Evolutionary conservation across 2,329 filamentous ascomycete genomes (phyloP), one percentile per base, ranked within the genome.

Genomic region (Microsporum ferrugineum): DNA sequence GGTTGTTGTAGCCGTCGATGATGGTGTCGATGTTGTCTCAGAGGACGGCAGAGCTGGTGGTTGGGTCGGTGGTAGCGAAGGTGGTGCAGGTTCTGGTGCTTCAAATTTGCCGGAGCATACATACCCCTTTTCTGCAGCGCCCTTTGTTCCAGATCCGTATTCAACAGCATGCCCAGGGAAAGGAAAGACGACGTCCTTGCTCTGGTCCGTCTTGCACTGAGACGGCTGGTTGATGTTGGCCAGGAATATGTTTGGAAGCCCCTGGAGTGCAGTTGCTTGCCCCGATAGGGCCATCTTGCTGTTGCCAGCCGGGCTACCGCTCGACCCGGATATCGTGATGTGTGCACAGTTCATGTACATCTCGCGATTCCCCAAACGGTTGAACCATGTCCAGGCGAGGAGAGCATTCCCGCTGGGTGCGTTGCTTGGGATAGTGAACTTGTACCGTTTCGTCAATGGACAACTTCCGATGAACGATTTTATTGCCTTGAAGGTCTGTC

Each of bases 321-420:
- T 36, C 5, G 27, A 41, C 12, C 71, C 71, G 1, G 73, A 69
- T 34, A 91, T 84, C 64, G 82, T 84, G 66, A 91, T 81, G 59
- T 83, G 79, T 5, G 88, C 88, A 70, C 89, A 94, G 76, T 90
- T 89, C 86, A 90, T 90, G 80, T 94, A 94, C 64, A 65, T 65
- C 34, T 65, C 64, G 5, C 64, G 47, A 39, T 64, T 64, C 1
- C 88, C 89, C 49, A 88, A 39, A 4, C 57, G 78, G 78, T 90
- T 90, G 76, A 88, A 87, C 86, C 86, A 89, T 23, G 84, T 85
- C 89, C 89, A 92, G 41, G 84, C 84, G 58, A 92, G 82, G 55
- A 92, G 72, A 61, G 84, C 86, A 33, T 85, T 68, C 2, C 81
- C 73, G 73, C 78, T 63, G 8, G 84, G 83, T 0, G 84, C 82